A percentile compares a stretch with the other conserved stretches of the same genome.
Evolutionary conservation across 1,284 basidiomycete species (phyloP).

Genomic region (Tremellales sp.): DNA sequence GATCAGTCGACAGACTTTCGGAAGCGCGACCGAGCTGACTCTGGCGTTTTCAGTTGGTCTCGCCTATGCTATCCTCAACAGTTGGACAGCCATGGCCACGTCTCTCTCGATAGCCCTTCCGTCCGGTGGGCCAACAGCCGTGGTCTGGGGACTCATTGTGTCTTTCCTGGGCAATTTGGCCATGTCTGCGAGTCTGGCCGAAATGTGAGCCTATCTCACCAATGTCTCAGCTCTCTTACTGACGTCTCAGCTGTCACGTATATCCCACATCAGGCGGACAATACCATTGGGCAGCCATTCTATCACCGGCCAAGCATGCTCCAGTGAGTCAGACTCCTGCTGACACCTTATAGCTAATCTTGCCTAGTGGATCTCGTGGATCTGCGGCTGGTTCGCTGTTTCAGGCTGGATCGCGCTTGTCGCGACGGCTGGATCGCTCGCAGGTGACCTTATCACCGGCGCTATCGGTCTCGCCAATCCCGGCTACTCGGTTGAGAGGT

Average conservation of each 20-base stretch:
- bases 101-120: constrained; percentile 29
- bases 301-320: constrained; percentile 32
- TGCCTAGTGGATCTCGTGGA: constrained; percentile 20
- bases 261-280: constrained; percentile 44
- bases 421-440: constrained; percentile 34
- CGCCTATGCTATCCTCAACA: constrained; percentile 32
- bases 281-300: constrained; percentile 45
- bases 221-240: not conserved
- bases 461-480: constrained; percentile 44
- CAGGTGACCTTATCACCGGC: constrained; percentile 42
- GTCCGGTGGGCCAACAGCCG: constrained; percentile 43
- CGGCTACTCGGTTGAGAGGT: constrained; percentile 30
- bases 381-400: constrained; percentile 32
- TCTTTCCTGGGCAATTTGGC: constrained; percentile 39
- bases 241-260: constrained; percentile 17
- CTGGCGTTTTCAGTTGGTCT: constrained; percentile 18
- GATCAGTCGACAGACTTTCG: not conserved
- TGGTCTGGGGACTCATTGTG: constrained; percentile 46
- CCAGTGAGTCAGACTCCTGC: constrained; percentile 12
- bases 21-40: not conserved
- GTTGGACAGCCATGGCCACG: constrained; percentile 29
- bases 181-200: constrained; percentile 43
- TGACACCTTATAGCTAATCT: not conserved
- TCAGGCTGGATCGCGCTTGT: constrained; percentile 47
- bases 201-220: constrained; percentile 21